These are phyloP conservation scores for Phytophthora ohioensis DNA, from an alignment of 352 stramenopile genomes.

Conservation along the genomic window DNA sequence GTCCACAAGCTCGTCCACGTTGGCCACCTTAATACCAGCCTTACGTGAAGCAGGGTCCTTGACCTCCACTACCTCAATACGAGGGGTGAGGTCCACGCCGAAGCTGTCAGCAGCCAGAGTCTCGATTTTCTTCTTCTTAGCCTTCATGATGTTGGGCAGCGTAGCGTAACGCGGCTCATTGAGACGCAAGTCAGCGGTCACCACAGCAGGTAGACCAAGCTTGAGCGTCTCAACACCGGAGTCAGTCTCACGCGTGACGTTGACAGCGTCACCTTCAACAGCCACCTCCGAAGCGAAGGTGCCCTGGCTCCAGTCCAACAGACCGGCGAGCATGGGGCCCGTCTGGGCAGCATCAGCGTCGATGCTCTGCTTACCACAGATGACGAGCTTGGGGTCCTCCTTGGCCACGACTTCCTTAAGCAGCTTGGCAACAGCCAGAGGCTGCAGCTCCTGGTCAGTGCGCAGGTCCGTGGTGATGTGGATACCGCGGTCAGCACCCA, in stretches of 20 bases:
- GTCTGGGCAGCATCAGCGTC: conserved; percentile 89
- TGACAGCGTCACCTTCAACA: conserved; percentile 67
- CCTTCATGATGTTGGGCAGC: conserved; percentile 99
- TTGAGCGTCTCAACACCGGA: conserved; percentile 91
- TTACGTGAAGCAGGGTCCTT: conserved; percentile 94
- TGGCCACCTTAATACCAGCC: conserved; percentile 95
- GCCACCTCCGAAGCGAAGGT: conserved; percentile 97
- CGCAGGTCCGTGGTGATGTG: conserved; percentile 97
- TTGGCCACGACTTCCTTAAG: conserved; percentile 96
- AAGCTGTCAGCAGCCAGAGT: conserved; percentile 76
- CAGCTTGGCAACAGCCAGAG: conserved; percentile 97
- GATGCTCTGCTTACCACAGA: conserved; percentile 98
- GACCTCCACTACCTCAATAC: conserved; percentile 85
- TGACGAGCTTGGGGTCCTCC: conserved; percentile 93
- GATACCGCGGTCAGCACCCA: conserved; percentile 96
- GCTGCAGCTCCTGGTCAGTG: conserved; percentile 98
- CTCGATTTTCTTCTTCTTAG: conserved; percentile 94
- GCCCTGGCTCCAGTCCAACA: conserved; percentile 97
- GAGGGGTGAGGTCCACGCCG: conserved; percentile 75
- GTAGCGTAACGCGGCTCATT: conserved; percentile 99
- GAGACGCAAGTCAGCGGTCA: conserved; percentile 98
- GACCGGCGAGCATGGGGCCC: conserved; percentile 95
- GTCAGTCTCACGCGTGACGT: conserved; percentile 97
- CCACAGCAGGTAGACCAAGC: conserved; percentile 93
- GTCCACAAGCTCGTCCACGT: conserved; percentile 95